phyloP scores from a whole-genome alignment of 2,329 filamentous ascomycete genomes.

The Clonostachys rhizophaga region DNA sequence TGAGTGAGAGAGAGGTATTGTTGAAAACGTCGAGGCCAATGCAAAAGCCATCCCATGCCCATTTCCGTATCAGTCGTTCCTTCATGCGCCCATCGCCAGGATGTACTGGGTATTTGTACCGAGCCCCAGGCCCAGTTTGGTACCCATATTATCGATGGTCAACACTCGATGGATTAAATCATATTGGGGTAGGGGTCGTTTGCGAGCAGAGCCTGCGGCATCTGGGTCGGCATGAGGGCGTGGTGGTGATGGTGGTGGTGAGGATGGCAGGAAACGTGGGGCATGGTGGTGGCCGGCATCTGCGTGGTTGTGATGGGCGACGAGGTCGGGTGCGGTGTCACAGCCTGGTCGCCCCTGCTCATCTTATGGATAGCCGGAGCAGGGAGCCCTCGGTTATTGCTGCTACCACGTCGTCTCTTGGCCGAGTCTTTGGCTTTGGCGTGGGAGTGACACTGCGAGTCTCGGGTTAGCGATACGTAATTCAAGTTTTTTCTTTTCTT shows the following conservation, averaged over 20 bases:
- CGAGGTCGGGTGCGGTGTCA: slow-evolving; percentile 38
- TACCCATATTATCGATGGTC: no score
- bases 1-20: no score
- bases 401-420: slow-evolving; percentile 62
- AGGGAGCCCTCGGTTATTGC: slow-evolving; percentile 33
- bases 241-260: slow-evolving; percentile 15
- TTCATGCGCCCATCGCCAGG: no score
- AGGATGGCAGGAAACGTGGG: slow-evolving; percentile 15
- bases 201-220: neutral
- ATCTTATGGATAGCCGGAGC: slow-evolving; percentile 7
- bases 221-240: neutral
- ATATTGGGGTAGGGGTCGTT: neutral
- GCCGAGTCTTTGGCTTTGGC: slow-evolving; percentile 68
- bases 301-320: slow-evolving; percentile 15
- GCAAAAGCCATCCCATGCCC: no score
- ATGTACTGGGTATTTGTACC: no score
- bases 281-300: slow-evolving; percentile 15
- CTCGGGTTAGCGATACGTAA: slow-evolving; percentile 9
- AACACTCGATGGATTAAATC: neutral
- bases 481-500: neutral
- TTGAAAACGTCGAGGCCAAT: no score
- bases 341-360: slow-evolving; percentile 3
- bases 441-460: slow-evolving; percentile 61
- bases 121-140: no score
- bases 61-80: no score